Evolutionary conservation across 2,329 filamentous ascomycete species (phyloP).

Genomic region (Aaosphaeria pasadenensis): DNA sequence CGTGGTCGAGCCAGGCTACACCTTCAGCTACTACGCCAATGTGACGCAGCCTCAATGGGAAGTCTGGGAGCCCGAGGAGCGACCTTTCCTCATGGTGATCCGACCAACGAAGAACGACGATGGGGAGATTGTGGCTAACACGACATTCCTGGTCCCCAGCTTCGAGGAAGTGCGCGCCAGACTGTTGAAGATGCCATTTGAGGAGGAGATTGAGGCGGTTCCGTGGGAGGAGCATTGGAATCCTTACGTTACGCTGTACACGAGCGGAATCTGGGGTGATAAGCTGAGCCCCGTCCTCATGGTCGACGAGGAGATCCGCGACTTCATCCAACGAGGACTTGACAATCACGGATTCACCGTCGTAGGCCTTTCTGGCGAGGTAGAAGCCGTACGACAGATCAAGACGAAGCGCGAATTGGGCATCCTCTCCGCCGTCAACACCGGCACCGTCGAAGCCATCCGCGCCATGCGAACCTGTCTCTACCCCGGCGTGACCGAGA

Average conservation of each 20-base stretch:
- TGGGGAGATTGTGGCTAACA: conserved; percentile 51
- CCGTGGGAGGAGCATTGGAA: conserved; percentile 65
- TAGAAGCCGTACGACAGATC: conserved; percentile 58
- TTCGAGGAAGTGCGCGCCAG: conserved; percentile 61
- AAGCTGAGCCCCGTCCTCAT: conserved; percentile 47
- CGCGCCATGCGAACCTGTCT: conserved; percentile 57
- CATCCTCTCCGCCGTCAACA: conserved; percentile 61
- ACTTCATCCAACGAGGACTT: conserved; percentile 60
- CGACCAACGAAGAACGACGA: conserved; percentile 42
- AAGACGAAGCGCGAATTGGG: conserved; percentile 57
- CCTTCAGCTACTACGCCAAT: conserved; percentile 64
- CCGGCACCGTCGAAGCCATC: conserved; percentile 60
- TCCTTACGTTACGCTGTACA: conserved; percentile 55
- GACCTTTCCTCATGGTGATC: conserved; percentile 62
- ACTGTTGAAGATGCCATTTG: conserved; percentile 57
- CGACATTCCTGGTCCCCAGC: conserved; percentile 57
- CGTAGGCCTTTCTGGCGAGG: conserved; percentile 52
- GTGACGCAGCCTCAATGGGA: conserved; percentile 62
- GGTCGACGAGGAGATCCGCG: conserved; percentile 63
- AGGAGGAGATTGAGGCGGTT: conserved; percentile 52
- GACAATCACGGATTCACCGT: conserved; percentile 54
- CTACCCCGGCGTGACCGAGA: conserved; percentile 56
- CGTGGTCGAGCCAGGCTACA: conserved; percentile 62
- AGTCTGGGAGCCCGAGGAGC: conserved; percentile 62
- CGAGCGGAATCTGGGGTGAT: conserved; percentile 35